Evolutionary conservation across 108 stramenopile species (phyloP).

Genomic region (Stephanodiscus minutulus): DNA sequence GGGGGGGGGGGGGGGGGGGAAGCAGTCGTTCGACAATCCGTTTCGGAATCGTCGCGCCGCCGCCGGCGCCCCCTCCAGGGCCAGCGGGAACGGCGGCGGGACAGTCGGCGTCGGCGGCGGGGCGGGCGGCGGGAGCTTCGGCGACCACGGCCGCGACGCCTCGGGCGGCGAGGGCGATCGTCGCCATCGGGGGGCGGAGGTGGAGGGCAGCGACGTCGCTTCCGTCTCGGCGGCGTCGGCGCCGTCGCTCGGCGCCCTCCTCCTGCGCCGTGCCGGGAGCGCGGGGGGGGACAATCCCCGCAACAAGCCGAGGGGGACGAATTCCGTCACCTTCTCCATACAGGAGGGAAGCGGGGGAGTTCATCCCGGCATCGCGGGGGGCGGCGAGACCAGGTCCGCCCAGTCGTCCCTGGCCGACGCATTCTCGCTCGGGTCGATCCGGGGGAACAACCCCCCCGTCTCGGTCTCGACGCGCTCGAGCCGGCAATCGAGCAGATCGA

Average conservation of each 20-base stretch:
- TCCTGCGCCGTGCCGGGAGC: background rate
- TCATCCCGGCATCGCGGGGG: background rate
- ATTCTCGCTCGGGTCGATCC: slow-evolving; percentile 26
- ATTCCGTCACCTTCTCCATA: slow-evolving; percentile 27
- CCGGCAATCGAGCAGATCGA: slow-evolving; percentile 1
- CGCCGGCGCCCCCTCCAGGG: background rate
- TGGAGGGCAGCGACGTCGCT: background rate
- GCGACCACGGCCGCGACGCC: background rate
- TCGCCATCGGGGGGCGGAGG: too few species aligned
- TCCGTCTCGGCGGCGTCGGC: background rate
- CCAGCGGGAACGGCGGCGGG: background rate
- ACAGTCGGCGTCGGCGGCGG: background rate
- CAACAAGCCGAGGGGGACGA: background rate
- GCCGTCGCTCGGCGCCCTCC: background rate
- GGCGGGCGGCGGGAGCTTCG: background rate
- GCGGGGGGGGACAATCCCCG: background rate
- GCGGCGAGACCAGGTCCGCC: background rate
- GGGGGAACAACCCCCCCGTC: background rate
- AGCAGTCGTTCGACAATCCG: slow-evolving; percentile 27
- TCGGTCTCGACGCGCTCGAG: slow-evolving; percentile 24
- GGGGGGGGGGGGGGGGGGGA: too few species aligned
- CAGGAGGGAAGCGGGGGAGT: background rate
- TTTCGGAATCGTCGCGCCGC: background rate
- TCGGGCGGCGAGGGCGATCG: too few species aligned
- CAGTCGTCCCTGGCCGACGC: slow-evolving; percentile 5